Conservation (phyloP, 2,329 filamentous ascomycete species). For the Sporothrix curviconia region DNA sequence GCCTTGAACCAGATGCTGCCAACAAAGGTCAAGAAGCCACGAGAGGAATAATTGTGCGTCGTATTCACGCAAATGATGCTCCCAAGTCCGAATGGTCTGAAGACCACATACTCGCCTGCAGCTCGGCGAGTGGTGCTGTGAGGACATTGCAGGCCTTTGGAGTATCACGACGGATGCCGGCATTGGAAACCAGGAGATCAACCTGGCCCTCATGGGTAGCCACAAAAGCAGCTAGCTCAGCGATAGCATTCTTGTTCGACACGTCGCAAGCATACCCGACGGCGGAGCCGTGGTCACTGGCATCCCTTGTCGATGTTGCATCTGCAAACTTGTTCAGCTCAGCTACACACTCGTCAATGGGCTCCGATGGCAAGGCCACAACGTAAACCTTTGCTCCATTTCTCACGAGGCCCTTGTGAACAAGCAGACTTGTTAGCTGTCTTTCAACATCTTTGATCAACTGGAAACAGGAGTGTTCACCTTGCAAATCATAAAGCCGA, state of each 20-base stretch:
- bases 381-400: constrained; percentile 68
- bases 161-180: constrained; percentile 16
- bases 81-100: constrained; percentile 51
- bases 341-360: constrained; percentile 53
- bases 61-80: constrained; percentile 72
- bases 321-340: constrained; percentile 52
- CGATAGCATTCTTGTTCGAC: constrained; percentile 53
- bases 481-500: constrained; percentile 28
- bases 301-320: no score
- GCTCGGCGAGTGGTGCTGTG: constrained; percentile 12
- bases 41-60: constrained; percentile 59
- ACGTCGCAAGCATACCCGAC: constrained; percentile 49
- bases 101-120: constrained; percentile 52
- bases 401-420: constrained; percentile 34
- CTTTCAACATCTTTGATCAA: neutral
- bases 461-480: constrained; percentile 27
- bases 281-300: neutral
- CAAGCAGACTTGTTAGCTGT: constrained; percentile 22
- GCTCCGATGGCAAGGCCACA: constrained; percentile 56
- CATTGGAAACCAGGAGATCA: constrained; percentile 25
- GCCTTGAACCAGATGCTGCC: constrained; percentile 38
- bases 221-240: constrained; percentile 51
- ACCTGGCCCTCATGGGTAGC: constrained; percentile 46
- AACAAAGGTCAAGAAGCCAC: constrained; percentile 57
- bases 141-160: constrained; percentile 14